These are phyloP conservation scores for Amanita jacksonii DNA, from an alignment of 768 basidiomycete species.

Conservation along the genomic window DNA sequence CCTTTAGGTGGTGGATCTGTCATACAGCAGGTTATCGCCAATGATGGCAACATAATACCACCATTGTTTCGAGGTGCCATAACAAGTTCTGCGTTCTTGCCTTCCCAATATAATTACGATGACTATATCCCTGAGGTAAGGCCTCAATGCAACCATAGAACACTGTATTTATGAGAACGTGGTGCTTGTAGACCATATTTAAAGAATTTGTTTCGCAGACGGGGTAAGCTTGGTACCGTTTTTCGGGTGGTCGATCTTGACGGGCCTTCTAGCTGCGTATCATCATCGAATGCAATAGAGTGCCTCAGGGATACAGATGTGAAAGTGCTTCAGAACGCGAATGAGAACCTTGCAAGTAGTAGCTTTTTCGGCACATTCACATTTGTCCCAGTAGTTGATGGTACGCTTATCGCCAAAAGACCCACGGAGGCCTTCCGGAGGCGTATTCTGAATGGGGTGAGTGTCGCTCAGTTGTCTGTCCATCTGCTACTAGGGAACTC, in stretches of 20 bases:
- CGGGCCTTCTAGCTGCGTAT: slow-evolving; percentile 34
- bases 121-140: slow-evolving; percentile 30
- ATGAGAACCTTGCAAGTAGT: slow-evolving; percentile 19
- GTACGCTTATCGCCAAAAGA: slow-evolving; percentile 33
- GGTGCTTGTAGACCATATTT: slow-evolving; percentile 21
- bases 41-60: slow-evolving; percentile 35
- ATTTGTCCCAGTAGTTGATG: slow-evolving; percentile 40
- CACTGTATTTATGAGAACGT: not conserved
- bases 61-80: slow-evolving; percentile 35
- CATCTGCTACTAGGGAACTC: too few species aligned
- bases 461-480: too few species aligned
- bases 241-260: too few species aligned
- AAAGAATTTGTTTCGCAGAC: slow-evolving; percentile 23
- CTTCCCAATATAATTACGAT: slow-evolving; percentile 36
- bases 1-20: slow-evolving; percentile 44
- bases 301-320: slow-evolving; percentile 30
- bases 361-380: slow-evolving; percentile 31
- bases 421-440: slow-evolving; percentile 28
- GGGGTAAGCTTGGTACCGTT: slow-evolving; percentile 25
- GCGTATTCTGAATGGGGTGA: slow-evolving; percentile 33
- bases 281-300: slow-evolving; percentile 21
- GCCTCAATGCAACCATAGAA: too few species aligned
- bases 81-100: slow-evolving; percentile 34
- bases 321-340: slow-evolving; percentile 22
- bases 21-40: slow-evolving; percentile 37